Conservation (phyloP, 345 rosid genomes). For the Citrus sp. region DNA sequence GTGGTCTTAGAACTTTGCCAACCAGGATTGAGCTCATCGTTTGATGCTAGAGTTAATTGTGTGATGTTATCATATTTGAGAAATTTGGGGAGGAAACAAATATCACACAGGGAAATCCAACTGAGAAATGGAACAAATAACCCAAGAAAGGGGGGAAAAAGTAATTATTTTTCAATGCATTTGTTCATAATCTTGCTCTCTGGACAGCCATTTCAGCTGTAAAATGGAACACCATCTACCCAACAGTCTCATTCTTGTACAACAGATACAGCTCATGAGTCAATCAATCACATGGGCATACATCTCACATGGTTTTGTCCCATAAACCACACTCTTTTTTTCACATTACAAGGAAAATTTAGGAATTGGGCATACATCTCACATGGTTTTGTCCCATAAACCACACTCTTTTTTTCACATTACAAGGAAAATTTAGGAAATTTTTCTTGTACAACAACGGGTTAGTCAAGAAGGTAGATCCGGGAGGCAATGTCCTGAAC, state of each 20-base stretch:
- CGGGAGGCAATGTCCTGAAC: conserved; percentile 93
- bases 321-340: neutral
- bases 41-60: neutral
- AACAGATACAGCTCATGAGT: neutral
- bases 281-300: neutral
- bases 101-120: neutral
- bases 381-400: neutral
- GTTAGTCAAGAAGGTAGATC: conserved; percentile 81
- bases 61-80: neutral
- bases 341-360: neutral
- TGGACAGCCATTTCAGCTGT: neutral
- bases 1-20: too few relatives aligned
- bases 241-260: neutral
- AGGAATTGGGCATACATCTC: too few relatives aligned
- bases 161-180: too few relatives aligned
- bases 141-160: too few relatives aligned
- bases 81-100: neutral
- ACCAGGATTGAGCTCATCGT: neutral
- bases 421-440: neutral
- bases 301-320: neutral
- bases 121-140: neutral
- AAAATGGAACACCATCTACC: neutral
- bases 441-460: neutral
- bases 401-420: neutral
- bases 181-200: too few relatives aligned